phyloP scores from a whole-genome alignment of 2,329 filamentous ascomycete genomes.

The Purpureocillium takamizusanense region DNA sequence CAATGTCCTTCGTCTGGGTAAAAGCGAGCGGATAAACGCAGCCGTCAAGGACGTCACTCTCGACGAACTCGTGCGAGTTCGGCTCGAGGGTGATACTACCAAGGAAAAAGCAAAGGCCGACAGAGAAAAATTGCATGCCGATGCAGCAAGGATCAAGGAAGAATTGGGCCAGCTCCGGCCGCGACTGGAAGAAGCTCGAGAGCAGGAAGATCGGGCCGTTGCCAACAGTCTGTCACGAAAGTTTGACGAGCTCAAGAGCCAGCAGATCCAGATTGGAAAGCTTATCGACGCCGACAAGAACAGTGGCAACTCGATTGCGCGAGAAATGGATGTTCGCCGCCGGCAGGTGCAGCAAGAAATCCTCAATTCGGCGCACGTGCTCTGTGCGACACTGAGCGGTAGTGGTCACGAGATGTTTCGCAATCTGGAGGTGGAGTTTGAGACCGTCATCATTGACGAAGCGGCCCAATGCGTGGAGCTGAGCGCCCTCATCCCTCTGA shows the following conservation, averaged over 20 bases:
- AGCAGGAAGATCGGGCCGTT: constrained; percentile 36
- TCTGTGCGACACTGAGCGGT: constrained; percentile 91
- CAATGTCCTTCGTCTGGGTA: constrained; percentile 81
- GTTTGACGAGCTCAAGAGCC: constrained; percentile 68
- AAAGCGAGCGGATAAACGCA: constrained; percentile 84
- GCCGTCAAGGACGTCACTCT: constrained; percentile 86
- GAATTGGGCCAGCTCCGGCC: constrained; percentile 63
- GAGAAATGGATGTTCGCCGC: constrained; percentile 78
- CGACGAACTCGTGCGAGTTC: constrained; percentile 78
- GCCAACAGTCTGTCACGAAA: constrained; percentile 59
- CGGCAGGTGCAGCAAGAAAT: constrained; percentile 84
- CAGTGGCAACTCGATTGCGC: constrained; percentile 68
- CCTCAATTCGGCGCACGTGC: constrained; percentile 80
- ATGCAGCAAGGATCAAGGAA: constrained; percentile 64
- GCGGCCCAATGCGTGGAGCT: constrained; percentile 97
- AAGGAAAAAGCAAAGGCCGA: constrained; percentile 47
- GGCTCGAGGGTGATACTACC: constrained; percentile 52
- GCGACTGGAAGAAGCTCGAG: constrained; percentile 59
- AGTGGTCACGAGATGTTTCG: constrained; percentile 98
- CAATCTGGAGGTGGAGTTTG: constrained; percentile 88
- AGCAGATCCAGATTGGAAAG: constrained; percentile 63
- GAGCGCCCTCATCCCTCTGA: constrained; percentile 90
- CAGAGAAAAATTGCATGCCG: constrained; percentile 51
- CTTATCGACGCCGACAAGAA: constrained; percentile 85
- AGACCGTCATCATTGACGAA: constrained; percentile 97